Conservation (phyloP, 2,329 filamentous ascomycete genomes). For the Tolypocladium pustulatum region DNA sequence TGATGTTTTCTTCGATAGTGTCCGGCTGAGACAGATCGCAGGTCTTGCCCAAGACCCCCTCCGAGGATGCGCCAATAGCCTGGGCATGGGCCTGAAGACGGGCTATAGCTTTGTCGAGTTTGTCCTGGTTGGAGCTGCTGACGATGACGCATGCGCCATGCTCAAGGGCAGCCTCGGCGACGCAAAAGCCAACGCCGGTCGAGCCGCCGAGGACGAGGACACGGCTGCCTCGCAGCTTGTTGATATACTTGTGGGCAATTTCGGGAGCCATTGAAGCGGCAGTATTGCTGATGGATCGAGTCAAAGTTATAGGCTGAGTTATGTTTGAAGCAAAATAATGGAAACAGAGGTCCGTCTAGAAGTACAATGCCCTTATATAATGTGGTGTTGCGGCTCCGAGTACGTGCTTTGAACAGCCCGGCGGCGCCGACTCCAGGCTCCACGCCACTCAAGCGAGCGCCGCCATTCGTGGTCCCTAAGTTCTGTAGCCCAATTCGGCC, state of each 20-base stretch:
- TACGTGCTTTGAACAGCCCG: not conserved
- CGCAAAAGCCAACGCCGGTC: constrained; percentile 50
- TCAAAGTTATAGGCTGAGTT: no score
- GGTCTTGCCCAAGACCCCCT: constrained; percentile 13
- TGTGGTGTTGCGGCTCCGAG: not conserved
- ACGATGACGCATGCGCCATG: constrained; percentile 46
- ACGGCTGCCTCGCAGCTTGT: constrained; percentile 23
- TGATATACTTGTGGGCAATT: constrained; percentile 15
- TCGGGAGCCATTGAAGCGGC: not conserved
- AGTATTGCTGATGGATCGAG: not conserved
- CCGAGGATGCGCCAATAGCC: constrained; percentile 22
- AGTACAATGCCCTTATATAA: not conserved
- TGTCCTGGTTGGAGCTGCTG: constrained; percentile 43
- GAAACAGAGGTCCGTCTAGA: not conserved
- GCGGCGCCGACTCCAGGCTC: not conserved
- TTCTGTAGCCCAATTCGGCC: not conserved
- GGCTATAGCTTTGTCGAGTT: constrained; percentile 34
- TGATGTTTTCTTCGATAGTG: constrained; percentile 27
- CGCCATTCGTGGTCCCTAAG: not conserved
- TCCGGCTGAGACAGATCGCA: constrained; percentile 9
- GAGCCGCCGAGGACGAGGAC: constrained; percentile 55
- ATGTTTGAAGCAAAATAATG: not conserved
- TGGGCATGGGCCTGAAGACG: constrained; percentile 22
- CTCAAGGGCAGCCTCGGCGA: constrained; percentile 47
- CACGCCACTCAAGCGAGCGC: not conserved